phyloP scores from a whole-genome alignment of 2,329 filamentous ascomycete genomes.

The Esteya vermicola region DNA sequence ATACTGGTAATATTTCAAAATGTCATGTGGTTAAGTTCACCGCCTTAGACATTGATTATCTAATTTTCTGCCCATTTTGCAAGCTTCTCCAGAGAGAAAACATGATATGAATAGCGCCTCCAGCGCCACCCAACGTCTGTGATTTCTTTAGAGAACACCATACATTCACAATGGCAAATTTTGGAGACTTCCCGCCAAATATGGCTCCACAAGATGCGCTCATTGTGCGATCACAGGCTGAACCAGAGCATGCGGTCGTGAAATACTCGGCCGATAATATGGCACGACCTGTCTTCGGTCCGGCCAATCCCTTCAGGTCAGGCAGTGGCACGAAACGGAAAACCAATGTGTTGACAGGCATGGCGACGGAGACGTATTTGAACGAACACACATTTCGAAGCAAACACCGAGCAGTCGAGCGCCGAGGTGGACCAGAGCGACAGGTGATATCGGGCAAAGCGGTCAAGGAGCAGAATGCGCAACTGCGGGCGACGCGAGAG shows the following conservation, averaged over 20 bases:
- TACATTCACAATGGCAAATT: slow-evolving; percentile 36
- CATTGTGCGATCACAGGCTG: slow-evolving; percentile 39
- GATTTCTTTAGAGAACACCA: background rate
- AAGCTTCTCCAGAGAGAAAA: too few species aligned
- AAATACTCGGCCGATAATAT: slow-evolving; percentile 61
- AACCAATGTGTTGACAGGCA: slow-evolving; percentile 72
- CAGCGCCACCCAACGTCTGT: too few species aligned
- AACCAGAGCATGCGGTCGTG: slow-evolving; percentile 45
- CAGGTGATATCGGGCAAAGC: slow-evolving; percentile 39
- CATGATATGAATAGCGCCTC: background rate
- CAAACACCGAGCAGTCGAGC: slow-evolving; percentile 73
- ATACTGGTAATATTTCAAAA: background rate
- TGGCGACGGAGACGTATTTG: slow-evolving; percentile 74
- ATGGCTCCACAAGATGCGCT: slow-evolving; percentile 52
- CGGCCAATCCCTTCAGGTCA: slow-evolving; percentile 60
- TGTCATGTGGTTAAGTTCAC: background rate
- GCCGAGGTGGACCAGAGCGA: slow-evolving; percentile 41
- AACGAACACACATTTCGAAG: slow-evolving; percentile 82
- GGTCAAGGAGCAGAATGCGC: slow-evolving; percentile 57
- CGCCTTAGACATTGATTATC: background rate
- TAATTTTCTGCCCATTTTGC: background rate
- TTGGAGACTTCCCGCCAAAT: slow-evolving; percentile 50
- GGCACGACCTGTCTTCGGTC: slow-evolving; percentile 50
- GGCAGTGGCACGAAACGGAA: slow-evolving; percentile 46
- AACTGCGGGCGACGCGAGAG: slow-evolving; percentile 61